Evolutionary conservation across 2,329 filamentous ascomycete genomes (phyloP), one percentile per base, ranked within the genome.

Genomic region (Colletotrichum lupini): DNA sequence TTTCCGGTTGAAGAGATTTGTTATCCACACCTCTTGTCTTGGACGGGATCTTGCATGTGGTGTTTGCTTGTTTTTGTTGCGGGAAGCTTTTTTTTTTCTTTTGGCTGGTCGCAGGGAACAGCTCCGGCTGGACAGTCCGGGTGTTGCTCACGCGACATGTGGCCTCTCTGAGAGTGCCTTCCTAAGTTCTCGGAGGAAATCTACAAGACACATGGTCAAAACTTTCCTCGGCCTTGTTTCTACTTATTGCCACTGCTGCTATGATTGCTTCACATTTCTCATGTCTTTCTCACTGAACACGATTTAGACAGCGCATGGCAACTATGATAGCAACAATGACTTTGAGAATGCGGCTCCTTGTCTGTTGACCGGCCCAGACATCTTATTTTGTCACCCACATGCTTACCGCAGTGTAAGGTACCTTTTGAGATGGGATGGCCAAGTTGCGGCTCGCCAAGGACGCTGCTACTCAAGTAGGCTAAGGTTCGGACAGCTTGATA

Each of bases 101-200:
- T 52, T 16, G 35, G 46, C 32, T 35, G 32, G 32, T 35, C 32
- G 32, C 60, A 73, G 49, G 70, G 70, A 65, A 72, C 55, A 61
- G 67, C 67, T 60, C 30, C 52, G 30, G n/a, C 19, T 57, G 28
- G 16, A 46, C 8, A 49, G 24, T 67, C 57, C 57, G 52, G 26
- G n/a, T 68, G 65, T 62, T 62, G 58, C 71, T 71, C 67, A 73
- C 56, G 67, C 71, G 60, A 70, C 60, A 73, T 46, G 24, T 49
- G 42, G 42, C 42, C 42, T 22, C 42, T 49, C 52, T 46, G 30
- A 19, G 19, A 14, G 55, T 64, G 30, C 22, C 42, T 11, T 49
- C 7, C 19, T 35, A 49, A 11, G 16, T 49, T 42, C 14, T 42
- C 42, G 8, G 19, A n/a, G 42, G 19, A 7, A 49, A 49, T n/a